These are phyloP conservation scores for Mycosarcoma mackinlayi DNA, from an alignment of 1,284 basidiomycete species.

Conservation along the genomic window DNA sequence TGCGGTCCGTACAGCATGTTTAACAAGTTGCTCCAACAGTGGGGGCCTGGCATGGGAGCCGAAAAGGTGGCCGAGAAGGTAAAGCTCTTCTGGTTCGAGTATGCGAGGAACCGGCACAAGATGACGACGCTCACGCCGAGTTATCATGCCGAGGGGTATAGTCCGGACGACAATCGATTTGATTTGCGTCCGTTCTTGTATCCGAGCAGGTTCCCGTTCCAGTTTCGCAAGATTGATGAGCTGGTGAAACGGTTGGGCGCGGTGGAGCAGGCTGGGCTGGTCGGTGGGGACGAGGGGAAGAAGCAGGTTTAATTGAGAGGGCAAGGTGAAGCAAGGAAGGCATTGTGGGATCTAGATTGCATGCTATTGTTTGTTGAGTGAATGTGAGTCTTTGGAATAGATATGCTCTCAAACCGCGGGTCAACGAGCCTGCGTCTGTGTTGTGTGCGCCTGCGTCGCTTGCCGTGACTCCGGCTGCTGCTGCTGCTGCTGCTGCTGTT, in stretches of 20 bases:
- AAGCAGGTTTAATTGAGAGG: constrained; percentile 1
- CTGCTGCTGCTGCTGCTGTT: background rate
- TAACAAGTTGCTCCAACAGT: constrained; percentile 90
- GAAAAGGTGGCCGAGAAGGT: constrained; percentile 93
- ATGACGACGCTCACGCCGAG: constrained; percentile 98
- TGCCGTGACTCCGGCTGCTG: no score
- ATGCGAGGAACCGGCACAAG: constrained; percentile 96
- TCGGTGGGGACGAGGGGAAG: background rate
- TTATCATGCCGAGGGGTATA: constrained; percentile 90
- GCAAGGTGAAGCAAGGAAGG: background rate
- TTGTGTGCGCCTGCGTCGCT: no score
- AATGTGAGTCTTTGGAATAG: background rate
- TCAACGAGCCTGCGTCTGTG: background rate
- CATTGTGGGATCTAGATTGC: background rate
- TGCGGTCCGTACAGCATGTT: constrained; percentile 97
- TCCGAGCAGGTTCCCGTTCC: constrained; percentile 91
- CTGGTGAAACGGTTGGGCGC: constrained; percentile 70
- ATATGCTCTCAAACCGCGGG: background rate
- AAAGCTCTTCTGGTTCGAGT: constrained; percentile 95
- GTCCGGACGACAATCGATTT: constrained; percentile 95
- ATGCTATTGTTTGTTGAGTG: background rate
- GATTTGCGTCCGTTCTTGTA: constrained; percentile 97
- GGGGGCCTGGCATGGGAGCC: constrained; percentile 73
- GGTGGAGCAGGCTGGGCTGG: background rate
- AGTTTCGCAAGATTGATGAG: constrained; percentile 93